phyloP scores from a whole-genome alignment of 768 basidiomycete genomes.

The Nidularia pulvinata region DNA sequence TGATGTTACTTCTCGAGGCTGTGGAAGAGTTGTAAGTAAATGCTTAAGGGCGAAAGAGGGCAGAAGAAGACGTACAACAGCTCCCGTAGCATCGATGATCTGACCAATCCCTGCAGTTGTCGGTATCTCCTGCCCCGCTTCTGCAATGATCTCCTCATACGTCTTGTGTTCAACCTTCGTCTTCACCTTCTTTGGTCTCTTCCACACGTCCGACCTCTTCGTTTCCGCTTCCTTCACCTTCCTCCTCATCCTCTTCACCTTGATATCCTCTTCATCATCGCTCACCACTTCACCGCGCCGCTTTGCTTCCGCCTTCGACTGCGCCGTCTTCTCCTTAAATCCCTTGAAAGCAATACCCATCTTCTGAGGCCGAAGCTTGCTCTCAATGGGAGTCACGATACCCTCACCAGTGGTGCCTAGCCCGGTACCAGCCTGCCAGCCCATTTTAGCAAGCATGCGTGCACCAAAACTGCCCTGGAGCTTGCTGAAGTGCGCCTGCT shows the following conservation, averaged over 20 bases:
- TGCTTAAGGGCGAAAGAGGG: background rate
- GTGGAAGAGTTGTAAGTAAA: conserved; percentile 5
- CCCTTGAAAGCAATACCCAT: conserved; percentile 89
- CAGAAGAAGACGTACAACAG: conserved; percentile 52
- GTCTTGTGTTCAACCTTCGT: conserved; percentile 92
- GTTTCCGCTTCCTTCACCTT: conserved; percentile 53
- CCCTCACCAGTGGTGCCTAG: conserved; percentile 77
- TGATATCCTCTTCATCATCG: conserved; percentile 65
- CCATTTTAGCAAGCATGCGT: conserved; percentile 92
- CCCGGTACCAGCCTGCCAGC: conserved; percentile 86
- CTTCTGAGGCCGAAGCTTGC: conserved; percentile 80
- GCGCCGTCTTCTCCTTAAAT: conserved; percentile 87
- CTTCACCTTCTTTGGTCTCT: conserved; percentile 82
- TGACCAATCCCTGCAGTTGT: conserved; percentile 65
- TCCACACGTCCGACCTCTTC: conserved; percentile 82
- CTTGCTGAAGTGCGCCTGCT: conserved; percentile 82
- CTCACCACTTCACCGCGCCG: conserved; percentile 73
- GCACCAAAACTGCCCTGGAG: conserved; percentile 81
- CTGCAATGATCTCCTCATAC: conserved; percentile 93
- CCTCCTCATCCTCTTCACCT: conserved; percentile 46
- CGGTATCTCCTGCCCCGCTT: conserved; percentile 66
- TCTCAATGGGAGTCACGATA: conserved; percentile 87
- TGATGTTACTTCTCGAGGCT: conserved; percentile 90
- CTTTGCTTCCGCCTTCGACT: conserved; percentile 79
- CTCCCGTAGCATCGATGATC: conserved; percentile 95